Evolutionary conservation across 208 protist species (phyloP).

Genomic region (Acanthamoeba healyi): DNA sequence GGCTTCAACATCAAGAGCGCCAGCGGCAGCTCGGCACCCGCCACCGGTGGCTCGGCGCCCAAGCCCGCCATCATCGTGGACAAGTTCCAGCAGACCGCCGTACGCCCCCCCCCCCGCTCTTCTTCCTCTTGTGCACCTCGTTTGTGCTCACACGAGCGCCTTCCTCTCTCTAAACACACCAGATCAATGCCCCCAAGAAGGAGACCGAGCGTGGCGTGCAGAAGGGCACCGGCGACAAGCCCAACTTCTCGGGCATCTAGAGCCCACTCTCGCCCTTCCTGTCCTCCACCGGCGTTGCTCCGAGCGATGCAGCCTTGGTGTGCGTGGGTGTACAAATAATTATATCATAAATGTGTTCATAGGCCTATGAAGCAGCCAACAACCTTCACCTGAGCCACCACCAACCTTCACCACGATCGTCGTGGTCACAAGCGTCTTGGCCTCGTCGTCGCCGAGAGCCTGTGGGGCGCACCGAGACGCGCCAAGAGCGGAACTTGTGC

Average conservation of each 20-base stretch:
- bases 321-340: too few relatives aligned
- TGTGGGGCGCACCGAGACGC: too few relatives aligned
- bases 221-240: slow-evolving; percentile 49
- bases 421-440: too few relatives aligned
- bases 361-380: too few relatives aligned
- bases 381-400: too few relatives aligned
- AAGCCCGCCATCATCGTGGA: slow-evolving; percentile 59
- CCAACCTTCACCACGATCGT: too few relatives aligned
- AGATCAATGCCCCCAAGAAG: slow-evolving; percentile 37
- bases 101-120: not conserved
- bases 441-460: too few relatives aligned
- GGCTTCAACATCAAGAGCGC: slow-evolving; percentile 68
- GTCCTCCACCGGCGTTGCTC: not conserved
- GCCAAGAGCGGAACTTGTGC: too few relatives aligned
- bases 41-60: not conserved
- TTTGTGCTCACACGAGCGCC: not conserved
- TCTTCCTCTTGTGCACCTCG: not conserved
- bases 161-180: not conserved
- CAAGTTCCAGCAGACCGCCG: slow-evolving; percentile 33
- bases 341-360: too few relatives aligned
- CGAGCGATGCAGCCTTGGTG: too few relatives aligned
- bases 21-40: not conserved
- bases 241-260: slow-evolving; percentile 16
- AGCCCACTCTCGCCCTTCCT: not conserved
- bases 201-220: slow-evolving; percentile 23